Evolutionary conservation across 2,329 filamentous ascomycete species (phyloP).

Genomic region (Meredithiella fracta): DNA sequence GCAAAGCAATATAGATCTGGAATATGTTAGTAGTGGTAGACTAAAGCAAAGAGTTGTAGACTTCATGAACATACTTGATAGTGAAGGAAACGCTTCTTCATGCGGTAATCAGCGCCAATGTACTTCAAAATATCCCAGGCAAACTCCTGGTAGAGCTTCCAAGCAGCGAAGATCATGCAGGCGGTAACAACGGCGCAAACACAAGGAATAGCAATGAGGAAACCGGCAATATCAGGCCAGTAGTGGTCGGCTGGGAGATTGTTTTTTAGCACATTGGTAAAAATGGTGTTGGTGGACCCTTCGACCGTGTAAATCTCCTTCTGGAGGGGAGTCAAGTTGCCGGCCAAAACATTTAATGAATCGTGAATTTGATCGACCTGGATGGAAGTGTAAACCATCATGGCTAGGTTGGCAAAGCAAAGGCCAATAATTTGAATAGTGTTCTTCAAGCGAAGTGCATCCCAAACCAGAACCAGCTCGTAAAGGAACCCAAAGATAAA

Average conservation of each 20-base stretch:
- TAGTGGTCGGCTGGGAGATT: constrained; percentile 35
- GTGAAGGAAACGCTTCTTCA: constrained; percentile 91
- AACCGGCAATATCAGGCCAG: constrained; percentile 55
- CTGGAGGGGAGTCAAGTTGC: constrained; percentile 3
- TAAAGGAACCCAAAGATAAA: constrained; percentile 98
- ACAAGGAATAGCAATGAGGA: constrained; percentile 69
- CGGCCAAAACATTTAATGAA: constrained; percentile 35
- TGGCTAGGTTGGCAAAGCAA: constrained; percentile 77
- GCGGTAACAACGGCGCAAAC: constrained; percentile 65
- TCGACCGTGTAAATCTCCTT: constrained; percentile 8
- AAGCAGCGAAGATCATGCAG: constrained; percentile 59
- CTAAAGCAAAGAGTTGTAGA: background rate
- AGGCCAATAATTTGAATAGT: constrained; percentile 97
- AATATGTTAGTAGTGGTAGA: too few species aligned
- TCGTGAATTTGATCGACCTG: constrained; percentile 80
- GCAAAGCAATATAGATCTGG: constrained; percentile 88
- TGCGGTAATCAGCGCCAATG: constrained; percentile 88
- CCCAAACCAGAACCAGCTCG: constrained; percentile 76
- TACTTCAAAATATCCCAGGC: constrained; percentile 99
- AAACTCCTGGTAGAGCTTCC: constrained; percentile 97
- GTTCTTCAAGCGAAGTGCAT: constrained; percentile 86
- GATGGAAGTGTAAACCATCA: constrained; percentile 83
- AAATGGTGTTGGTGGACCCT: constrained; percentile 23
- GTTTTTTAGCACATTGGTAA: constrained; percentile 17
- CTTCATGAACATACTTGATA: constrained; percentile 55